Base-by-base conservation (phyloP, 202 grass and related monocot species). In the Panicum virgatum region DNA sequence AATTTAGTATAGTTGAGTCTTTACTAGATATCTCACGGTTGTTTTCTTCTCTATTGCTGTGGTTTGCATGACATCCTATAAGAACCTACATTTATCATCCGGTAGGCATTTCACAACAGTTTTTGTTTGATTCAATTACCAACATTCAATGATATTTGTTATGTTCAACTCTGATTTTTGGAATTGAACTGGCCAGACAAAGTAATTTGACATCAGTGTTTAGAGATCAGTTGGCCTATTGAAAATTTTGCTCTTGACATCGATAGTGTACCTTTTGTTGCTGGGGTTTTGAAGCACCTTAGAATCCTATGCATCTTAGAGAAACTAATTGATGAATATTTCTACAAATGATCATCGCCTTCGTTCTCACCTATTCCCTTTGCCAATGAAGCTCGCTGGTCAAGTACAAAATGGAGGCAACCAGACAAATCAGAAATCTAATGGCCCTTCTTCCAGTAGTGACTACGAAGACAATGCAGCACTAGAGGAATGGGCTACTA, bases 401-500 rank as follows among this genome's bases (percentile, higher is more conserved):
- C 78, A 85, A 43, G 61, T 83, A 79, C 53, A 80, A 70, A 96
- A 88, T 79, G 88, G 87, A 71, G 75, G 73, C 53, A 88, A 83
- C 68, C 39, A 67, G 19, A 83, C 68, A 75, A 89, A 71, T 89
- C 89, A 84, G 36, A 98, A 89, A 29, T 66, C 72, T 29, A 83
- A 73, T 14, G 88, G 73, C 66, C 87, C 86, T 86, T 85, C 78
- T 86, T 93, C 88, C n/a, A 85, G 86, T 80, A 86, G 84, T 72
- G 89, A 91, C 53, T 86, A 75, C 65, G 82, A 77, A 81, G 79
- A 89, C 52, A 78, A 79, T 73, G 81, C 85, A 11, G 79, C 81
- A 36, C 71, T 88, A 9, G 92, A 98, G 75, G 90, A 96, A 19
- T 88, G 86, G 75, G 92, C 96, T 32, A 90, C 96, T 51, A 88